Percentiles rank a stretch among this genome's conserved stretches.
phyloP scores from a whole-genome alignment of 2,329 filamentous ascomycete species.

The Fusarium sp. region DNA sequence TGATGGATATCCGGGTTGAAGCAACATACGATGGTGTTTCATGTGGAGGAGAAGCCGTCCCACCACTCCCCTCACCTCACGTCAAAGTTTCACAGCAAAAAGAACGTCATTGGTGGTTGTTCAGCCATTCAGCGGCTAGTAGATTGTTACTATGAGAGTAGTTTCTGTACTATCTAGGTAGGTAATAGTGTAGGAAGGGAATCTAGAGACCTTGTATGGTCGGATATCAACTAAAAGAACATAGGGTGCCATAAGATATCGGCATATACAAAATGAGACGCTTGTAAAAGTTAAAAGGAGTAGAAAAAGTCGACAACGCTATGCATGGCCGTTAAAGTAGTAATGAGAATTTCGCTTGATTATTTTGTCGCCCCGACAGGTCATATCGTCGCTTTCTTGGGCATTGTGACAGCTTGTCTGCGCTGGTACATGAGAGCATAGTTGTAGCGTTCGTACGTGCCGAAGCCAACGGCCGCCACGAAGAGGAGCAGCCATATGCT shows the following conservation, averaged over 20 bases:
- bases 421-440: conserved; percentile 72
- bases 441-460: conserved; percentile 73
- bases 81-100: conserved; percentile 1
- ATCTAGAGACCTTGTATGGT: conserved; percentile 33
- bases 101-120: conserved; percentile 6
- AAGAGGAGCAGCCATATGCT: conserved; percentile 70
- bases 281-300: conserved; percentile 19
- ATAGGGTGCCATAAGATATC: conserved; percentile 36
- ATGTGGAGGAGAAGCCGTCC: conserved; percentile 28
- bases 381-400: conserved; percentile 33
- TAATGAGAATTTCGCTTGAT: conserved; percentile 28
- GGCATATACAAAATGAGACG: conserved; percentile 37
- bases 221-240: conserved; percentile 42
- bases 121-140: conserved; percentile 17
- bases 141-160: conserved; percentile 31
- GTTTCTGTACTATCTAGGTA: conserved; percentile 13
- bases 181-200: conserved; percentile 28
- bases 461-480: conserved; percentile 67
- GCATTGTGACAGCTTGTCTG: conserved; percentile 35
- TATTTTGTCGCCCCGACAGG: conserved; percentile 1
- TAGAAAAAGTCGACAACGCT: conserved; percentile 35
- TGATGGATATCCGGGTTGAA: conserved; percentile 19
- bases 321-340: conserved; percentile 33
- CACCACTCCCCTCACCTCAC: conserved; percentile 4
- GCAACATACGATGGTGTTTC: conserved; percentile 36